Conservation (phyloP, 2,329 filamentous ascomycete species). For the Geosmithia morbida region DNA sequence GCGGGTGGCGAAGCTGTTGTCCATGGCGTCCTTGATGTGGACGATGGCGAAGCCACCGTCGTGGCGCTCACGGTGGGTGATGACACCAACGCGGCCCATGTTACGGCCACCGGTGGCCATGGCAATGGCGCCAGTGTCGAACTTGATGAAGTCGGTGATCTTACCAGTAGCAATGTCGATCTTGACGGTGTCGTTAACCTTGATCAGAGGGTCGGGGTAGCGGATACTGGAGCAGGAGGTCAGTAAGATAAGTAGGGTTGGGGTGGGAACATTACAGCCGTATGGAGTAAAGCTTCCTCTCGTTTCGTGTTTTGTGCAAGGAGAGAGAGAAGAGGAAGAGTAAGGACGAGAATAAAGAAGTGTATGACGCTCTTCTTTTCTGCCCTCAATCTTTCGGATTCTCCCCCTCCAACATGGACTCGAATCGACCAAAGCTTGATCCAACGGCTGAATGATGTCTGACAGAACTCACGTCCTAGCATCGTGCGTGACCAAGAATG, state of each 20-base stretch:
- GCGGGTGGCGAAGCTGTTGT: slow-evolving; percentile 99
- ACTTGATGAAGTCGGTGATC: slow-evolving; percentile 95
- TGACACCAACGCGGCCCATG: slow-evolving; percentile 99
- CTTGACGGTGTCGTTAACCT: slow-evolving; percentile 99
- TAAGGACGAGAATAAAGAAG: neutral
- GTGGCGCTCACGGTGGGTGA: slow-evolving; percentile 99
- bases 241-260: slow-evolving; percentile 8
- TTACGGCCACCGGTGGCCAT: slow-evolving; percentile 99
- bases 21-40: slow-evolving; percentile 99
- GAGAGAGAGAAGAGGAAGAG: neutral
- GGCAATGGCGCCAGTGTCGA: slow-evolving; percentile 94
- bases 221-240: slow-evolving; percentile 58
- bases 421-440: slow-evolving; percentile 86
- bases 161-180: slow-evolving; percentile 94
- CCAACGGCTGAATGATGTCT: slow-evolving; percentile 99
- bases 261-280: slow-evolving; percentile 36
- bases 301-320: slow-evolving; percentile 1
- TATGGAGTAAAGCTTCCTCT: slow-evolving; percentile 22
- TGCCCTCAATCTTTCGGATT: no score
- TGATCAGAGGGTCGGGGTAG: slow-evolving; percentile 96
- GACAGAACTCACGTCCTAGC: slow-evolving; percentile 99
- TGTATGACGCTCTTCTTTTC: neutral
- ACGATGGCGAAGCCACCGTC: slow-evolving; percentile 99
- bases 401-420: slow-evolving; percentile 7
- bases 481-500: slow-evolving; percentile 99